Conservation (phyloP, 805 yeast genomes). For the Yamadazyma sp. region DNA sequence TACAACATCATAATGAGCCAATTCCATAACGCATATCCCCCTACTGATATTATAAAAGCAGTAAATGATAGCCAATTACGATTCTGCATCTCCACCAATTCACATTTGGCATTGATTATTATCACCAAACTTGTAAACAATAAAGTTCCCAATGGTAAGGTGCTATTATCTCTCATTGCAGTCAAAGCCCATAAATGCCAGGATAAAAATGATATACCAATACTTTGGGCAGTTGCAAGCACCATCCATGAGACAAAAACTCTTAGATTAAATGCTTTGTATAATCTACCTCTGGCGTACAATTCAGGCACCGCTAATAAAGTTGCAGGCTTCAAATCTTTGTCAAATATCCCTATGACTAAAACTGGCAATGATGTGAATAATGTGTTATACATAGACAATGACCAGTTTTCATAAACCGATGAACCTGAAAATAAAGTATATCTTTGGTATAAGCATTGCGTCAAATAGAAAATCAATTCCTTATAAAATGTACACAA, state of each 20-base stretch:
- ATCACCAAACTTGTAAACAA: constrained; percentile 69
- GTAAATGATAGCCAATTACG: constrained; percentile 66
- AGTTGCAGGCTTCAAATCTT: constrained; percentile 85
- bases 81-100: constrained; percentile 76
- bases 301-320: constrained; percentile 89
- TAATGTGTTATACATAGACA: constrained; percentile 94
- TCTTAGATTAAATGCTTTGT: constrained; percentile 67
- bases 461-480: constrained; percentile 82
- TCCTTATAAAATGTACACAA: constrained; percentile 95
- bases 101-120: constrained; percentile 74
- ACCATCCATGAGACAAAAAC: constrained; percentile 77
- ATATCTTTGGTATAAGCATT: constrained; percentile 79
- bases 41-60: constrained; percentile 65
- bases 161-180: constrained; percentile 66
- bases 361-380: constrained; percentile 91
- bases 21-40: constrained; percentile 88
- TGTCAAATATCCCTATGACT: constrained; percentile 93
- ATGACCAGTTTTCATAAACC: constrained; percentile 91
- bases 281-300: constrained; percentile 71
- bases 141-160: constrained; percentile 79
- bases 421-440: constrained; percentile 92
- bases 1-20: constrained; percentile 71
- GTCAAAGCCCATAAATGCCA: constrained; percentile 69
- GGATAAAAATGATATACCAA: constrained; percentile 64
- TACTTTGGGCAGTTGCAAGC: constrained; percentile 69